Evolutionary conservation across 305 asterid species (phyloP).

Genomic region (Fraxinus sp.): DNA sequence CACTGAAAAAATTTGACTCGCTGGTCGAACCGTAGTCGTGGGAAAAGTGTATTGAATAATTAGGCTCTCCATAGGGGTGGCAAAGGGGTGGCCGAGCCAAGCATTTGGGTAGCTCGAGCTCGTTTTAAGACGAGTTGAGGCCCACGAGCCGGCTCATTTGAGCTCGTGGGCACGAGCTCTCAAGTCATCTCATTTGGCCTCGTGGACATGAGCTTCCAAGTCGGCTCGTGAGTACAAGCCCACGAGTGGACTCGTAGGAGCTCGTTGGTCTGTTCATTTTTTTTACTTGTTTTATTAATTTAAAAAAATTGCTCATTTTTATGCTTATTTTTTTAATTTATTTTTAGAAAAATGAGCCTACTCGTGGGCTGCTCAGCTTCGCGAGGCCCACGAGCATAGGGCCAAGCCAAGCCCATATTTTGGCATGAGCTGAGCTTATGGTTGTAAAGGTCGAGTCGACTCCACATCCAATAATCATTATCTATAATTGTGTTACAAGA

Average conservation of each 20-base stretch:
- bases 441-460: not conserved
- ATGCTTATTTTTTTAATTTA: not conserved
- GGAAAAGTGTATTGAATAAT: not conserved
- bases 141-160: not conserved
- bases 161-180: not conserved
- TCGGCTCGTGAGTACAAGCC: not conserved
- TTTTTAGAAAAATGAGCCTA: not conserved
- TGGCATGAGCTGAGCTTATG: not conserved
- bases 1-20: not conserved
- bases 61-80: not conserved
- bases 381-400: not conserved
- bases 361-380: not conserved
- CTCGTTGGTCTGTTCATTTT: not conserved
- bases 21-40: not conserved
- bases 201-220: not conserved
- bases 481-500: not conserved
- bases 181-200: not conserved
- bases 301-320: not conserved
- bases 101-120: not conserved
- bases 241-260: not conserved
- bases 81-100: not conserved
- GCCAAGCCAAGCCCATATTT: not conserved
- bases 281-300: not conserved
- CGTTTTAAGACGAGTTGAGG: not conserved
- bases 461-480: not conserved